These are phyloP conservation scores for Pholiota molesta DNA, from an alignment of 768 basidiomycete species.

Conservation along the genomic window DNA sequence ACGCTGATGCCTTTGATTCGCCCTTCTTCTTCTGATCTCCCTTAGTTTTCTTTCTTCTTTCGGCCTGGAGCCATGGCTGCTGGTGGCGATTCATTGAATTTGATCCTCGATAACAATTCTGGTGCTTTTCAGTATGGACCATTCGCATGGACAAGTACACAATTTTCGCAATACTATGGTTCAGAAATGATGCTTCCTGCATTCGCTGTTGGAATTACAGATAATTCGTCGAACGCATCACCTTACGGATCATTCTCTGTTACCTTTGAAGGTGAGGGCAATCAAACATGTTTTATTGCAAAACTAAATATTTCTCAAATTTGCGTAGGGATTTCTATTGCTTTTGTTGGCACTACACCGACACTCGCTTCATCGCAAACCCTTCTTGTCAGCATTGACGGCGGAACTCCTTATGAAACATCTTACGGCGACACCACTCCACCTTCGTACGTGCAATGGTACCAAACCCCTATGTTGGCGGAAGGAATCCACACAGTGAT, in stretches of 20 bases:
- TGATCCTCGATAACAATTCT: neutral
- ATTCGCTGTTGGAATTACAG: neutral
- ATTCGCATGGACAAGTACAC: neutral
- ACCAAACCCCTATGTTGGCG: conserved; percentile 21
- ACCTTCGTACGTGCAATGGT: conserved; percentile 26
- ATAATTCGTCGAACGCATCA: neutral
- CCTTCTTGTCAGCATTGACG: conserved; percentile 24
- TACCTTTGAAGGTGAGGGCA: neutral
- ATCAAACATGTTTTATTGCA: neutral
- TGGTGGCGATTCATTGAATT: neutral
- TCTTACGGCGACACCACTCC: conserved; percentile 18
- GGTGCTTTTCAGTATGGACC: neutral
- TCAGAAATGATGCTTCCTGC: neutral
- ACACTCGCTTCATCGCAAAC: conserved; percentile 10
- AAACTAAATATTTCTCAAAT: neutral
- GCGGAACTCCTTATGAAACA: conserved; percentile 9
- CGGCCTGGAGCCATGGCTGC: conserved; percentile 6
- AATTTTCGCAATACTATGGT: neutral
- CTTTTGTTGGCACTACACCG: conserved; percentile 17
- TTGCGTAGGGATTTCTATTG: conserved; percentile 13
- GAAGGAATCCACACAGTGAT: conserved; percentile 24
- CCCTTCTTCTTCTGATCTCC: neutral
- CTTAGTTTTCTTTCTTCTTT: neutral
- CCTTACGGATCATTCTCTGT: conserved; percentile 3
- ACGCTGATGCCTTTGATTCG: neutral